Percentiles rank a stretch among this genome's conserved stretches.
Conservation (phyloP, 1,284 basidiomycete genomes). For the Meripilus lineatus region DNA sequence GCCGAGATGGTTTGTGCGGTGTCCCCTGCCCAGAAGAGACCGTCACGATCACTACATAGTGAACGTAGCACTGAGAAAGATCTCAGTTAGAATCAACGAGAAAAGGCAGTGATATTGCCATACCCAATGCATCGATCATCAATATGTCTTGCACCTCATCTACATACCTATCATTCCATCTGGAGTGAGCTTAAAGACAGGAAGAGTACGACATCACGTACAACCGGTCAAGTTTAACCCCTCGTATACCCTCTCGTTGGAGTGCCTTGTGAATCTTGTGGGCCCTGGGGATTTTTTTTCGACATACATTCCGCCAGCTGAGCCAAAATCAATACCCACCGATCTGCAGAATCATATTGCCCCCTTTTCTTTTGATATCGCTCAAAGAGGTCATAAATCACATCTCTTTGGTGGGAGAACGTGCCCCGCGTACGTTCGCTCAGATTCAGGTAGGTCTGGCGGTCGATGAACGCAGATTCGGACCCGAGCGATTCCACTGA, state of each 20-base stretch:
- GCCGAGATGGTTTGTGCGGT: conserved; percentile 74
- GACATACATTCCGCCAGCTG: neutral
- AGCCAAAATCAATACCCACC: conserved; percentile 27
- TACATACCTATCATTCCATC: conserved; percentile 46
- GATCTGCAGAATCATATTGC: conserved; percentile 54
- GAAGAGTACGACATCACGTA: too few species aligned
- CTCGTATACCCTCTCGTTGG: neutral
- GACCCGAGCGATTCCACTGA: conserved; percentile 40
- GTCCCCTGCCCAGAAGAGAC: conserved; percentile 76
- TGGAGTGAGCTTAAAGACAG: too few species aligned
- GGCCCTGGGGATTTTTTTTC: conserved; percentile 31
- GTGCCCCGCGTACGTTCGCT: conserved; percentile 40
- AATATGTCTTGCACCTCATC: conserved; percentile 74
- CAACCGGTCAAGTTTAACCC: too few species aligned
- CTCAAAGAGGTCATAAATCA: conserved; percentile 48
- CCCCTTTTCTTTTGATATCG: conserved; percentile 43
- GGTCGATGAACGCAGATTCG: conserved; percentile 34
- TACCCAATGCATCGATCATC: conserved; percentile 59
- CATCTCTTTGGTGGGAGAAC: conserved; percentile 37
- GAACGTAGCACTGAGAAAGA: conserved; percentile 49
- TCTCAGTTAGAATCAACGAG: neutral
- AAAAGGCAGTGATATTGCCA: neutral
- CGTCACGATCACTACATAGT: conserved; percentile 58
- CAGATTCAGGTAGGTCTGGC: conserved; percentile 39
- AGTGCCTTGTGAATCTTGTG: conserved; percentile 34